Conservation (phyloP, 208 protist genomes). For the Porcisia deanei region DNA sequence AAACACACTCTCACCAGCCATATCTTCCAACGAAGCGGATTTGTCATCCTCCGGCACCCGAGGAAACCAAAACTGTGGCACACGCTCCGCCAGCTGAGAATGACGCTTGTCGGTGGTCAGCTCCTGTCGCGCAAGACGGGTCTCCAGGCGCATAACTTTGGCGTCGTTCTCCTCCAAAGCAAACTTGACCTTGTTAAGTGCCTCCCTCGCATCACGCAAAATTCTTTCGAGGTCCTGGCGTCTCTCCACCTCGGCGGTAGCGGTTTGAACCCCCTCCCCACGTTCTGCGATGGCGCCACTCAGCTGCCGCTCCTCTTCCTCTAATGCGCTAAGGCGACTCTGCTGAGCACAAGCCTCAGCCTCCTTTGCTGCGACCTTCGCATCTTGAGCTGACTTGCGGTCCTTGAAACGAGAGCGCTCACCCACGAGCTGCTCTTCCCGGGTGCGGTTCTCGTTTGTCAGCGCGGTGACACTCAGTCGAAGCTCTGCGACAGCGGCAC, state of each 20-base stretch:
- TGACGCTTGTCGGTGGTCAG: conserved; percentile 73
- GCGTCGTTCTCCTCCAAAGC: conserved; percentile 78
- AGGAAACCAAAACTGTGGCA: conserved; percentile 54
- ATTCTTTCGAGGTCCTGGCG: conserved; percentile 44
- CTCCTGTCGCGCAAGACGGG: conserved; percentile 53
- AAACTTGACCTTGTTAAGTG: conserved; percentile 62
- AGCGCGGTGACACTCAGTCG: conserved; percentile 52
- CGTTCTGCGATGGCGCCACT: conserved; percentile 31
- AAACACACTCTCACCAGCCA: conserved; percentile 77
- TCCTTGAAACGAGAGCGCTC: conserved; percentile 49
- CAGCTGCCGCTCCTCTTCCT: conserved; percentile 68
- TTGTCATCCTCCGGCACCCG: conserved; percentile 49
- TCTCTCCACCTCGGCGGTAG: conserved; percentile 49
- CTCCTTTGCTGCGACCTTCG: conserved; percentile 70
- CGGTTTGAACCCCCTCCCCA: conserved; percentile 38
- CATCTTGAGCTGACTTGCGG: conserved; percentile 66
- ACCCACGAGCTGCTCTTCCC: conserved; percentile 58
- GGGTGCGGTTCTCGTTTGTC: conserved; percentile 41
- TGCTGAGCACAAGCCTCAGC: conserved; percentile 49
- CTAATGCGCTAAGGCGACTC: conserved; percentile 45
- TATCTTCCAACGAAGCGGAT: conserved; percentile 52
- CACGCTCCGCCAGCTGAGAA: conserved; percentile 44
- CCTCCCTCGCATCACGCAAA: conserved; percentile 41
- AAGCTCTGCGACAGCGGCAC: conserved; percentile 59
- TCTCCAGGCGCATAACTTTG: conserved; percentile 71